Percentiles rank a stretch among this genome's conserved stretches.
These are phyloP conservation scores for Irpex rosettiformis DNA, from an alignment of 1,284 basidiomycete species.

Conservation along the genomic window DNA sequence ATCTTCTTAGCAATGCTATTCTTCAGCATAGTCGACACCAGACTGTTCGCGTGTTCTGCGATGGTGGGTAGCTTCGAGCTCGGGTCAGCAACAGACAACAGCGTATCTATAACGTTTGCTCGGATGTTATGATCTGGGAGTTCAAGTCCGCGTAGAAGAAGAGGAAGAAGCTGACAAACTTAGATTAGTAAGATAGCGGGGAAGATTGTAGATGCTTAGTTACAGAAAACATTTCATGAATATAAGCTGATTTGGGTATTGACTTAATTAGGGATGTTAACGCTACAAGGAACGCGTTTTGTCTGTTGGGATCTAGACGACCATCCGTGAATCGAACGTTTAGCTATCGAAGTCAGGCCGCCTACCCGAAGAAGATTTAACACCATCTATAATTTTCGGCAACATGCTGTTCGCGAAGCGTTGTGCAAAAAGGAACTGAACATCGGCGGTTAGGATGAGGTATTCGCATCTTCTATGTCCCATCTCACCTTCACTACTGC, in stretches of 20 bases:
- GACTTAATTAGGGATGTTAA: constrained; percentile 81
- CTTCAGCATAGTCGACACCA: constrained; percentile 71
- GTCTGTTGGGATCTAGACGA: constrained; percentile 41
- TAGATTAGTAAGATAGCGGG: constrained; percentile 2
- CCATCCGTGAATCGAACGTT: neutral
- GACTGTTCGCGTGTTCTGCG: constrained; percentile 65
- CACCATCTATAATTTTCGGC: constrained; percentile 70
- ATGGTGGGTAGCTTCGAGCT: constrained; percentile 40
- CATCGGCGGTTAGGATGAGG: neutral
- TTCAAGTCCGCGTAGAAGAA: constrained; percentile 83
- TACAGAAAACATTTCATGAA: constrained; percentile 65
- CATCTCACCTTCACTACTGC: constrained; percentile 69
- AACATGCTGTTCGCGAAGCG: constrained; percentile 76
- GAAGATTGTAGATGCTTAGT: constrained; percentile 20
- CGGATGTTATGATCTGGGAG: constrained; percentile 74
- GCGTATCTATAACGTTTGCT: constrained; percentile 76
- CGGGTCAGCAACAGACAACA: constrained; percentile 68
- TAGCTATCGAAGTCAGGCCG: constrained; percentile 24
- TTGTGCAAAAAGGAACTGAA: constrained; percentile 81
- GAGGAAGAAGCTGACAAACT: constrained; percentile 70
- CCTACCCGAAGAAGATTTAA: constrained; percentile 44
- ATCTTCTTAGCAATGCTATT: constrained; percentile 48
- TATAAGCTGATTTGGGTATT: constrained; percentile 75
- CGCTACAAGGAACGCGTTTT: constrained; percentile 79
- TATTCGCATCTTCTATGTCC: neutral